These are phyloP conservation scores for Phaeosphaeriaceae sp. DNA, from an alignment of 2,329 filamentous ascomycete genomes.

Conservation along the genomic window DNA sequence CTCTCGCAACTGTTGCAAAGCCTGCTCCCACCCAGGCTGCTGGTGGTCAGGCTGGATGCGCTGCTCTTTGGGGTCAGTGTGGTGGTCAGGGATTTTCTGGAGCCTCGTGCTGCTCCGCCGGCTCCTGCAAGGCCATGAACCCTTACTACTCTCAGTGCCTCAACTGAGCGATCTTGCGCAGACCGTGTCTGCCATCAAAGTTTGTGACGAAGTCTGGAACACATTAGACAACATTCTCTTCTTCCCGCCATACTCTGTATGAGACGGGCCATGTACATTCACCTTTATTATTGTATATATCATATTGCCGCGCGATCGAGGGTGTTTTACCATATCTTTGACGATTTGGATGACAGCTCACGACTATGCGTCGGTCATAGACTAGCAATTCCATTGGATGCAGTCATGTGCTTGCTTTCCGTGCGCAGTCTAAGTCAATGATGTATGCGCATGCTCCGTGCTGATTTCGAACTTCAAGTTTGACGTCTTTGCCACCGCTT, in stretches of 20 bases:
- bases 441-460: too few species aligned
- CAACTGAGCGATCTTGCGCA: background rate
- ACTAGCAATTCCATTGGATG: too few species aligned
- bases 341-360: too few species aligned
- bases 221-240: background rate
- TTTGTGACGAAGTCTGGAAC: background rate
- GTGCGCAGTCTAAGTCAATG: too few species aligned
- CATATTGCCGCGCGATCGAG: too few species aligned
- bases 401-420: too few species aligned
- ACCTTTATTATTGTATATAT: background rate
- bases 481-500: too few species aligned
- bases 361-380: too few species aligned
- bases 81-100: conserved; percentile 22
- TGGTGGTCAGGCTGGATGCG: conserved; percentile 8
- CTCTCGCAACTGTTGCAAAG: conserved; percentile 7
- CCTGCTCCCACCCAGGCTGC: conserved; percentile 9
- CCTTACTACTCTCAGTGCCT: conserved; percentile 26
- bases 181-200: background rate
- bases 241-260: background rate
- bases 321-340: too few species aligned
- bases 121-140: conserved; percentile 24
- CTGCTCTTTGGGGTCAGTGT: conserved; percentile 19
- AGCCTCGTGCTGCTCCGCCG: conserved; percentile 20
- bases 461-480: too few species aligned
- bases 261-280: background rate